Evolutionary conservation across 352 stramenopile species (phyloP), one percentile per base, ranked within the genome.

Genomic region (Albugo candida): DNA sequence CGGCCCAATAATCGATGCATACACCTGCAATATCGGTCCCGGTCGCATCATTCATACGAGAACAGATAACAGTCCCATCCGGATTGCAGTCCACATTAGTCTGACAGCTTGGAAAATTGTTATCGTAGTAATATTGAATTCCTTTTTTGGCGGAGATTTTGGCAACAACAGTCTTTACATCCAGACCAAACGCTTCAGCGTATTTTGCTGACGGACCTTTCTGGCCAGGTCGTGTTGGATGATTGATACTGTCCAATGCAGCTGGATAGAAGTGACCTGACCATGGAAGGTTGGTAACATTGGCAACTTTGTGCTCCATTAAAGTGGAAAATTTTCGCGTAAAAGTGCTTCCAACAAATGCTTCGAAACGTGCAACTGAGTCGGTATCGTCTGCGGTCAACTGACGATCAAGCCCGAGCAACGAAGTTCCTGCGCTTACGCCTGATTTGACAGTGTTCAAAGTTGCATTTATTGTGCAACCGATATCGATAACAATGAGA

Each of bases 1-100:
- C 55, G 13, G 49, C 56, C 55, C 55, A 61, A 35, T 21, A 48
- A 6, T 51, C 45, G 12, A 61, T 54, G 41, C 55, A 61, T 3
- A 31, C 24, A 31, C 24, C 24, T 31, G 3, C 24, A 31, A 8
- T 8, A 31, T 8, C 24, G 13, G 38, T 51, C 19, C 24, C 11
- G 13, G 12, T 19, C 16, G 20, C 35, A 24, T 36, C 19, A 34
- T 21, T 10, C 8, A 10, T 3, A 8, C 8, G 8, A 24, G 20
- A 10, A 24, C 38, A 19, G 3, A 10, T 24, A 10, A 3, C 8
- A 10, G 3, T 43, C 20, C 8, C 38, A 19, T 8, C 8, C 8
- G 3, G 38, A 8, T 24, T 8, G 8, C 17, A 43, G 8, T 43
- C 38, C 17, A 8, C 38, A 31, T 31, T 8, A 8, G 8, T 8